Conservation (phyloP, 2,329 filamentous ascomycete species). For the Mariannaea sp. region DNA sequence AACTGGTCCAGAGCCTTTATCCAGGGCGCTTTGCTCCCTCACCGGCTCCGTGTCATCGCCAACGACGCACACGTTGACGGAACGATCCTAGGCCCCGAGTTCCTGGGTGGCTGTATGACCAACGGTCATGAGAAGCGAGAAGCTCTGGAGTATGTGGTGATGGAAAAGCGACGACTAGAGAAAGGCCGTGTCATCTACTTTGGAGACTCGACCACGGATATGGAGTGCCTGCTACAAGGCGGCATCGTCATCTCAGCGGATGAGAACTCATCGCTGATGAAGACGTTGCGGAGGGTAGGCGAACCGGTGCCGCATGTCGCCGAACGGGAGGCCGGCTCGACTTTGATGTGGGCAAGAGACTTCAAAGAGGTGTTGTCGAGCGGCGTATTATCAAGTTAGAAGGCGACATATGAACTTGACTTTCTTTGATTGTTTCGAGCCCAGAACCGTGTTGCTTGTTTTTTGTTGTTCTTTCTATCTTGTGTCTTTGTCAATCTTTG, state of each 20-base stretch:
- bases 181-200: slow-evolving; percentile 53
- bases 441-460: background rate
- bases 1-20: slow-evolving; percentile 58
- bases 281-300: slow-evolving; percentile 46
- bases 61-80: slow-evolving; percentile 50
- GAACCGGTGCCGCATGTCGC: slow-evolving; percentile 46
- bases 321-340: slow-evolving; percentile 15
- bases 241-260: slow-evolving; percentile 54
- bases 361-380: slow-evolving; percentile 49
- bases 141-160: slow-evolving; percentile 43
- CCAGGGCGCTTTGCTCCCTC: slow-evolving; percentile 47
- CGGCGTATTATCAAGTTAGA: slow-evolving; percentile 29
- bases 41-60: slow-evolving; percentile 46
- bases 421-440: background rate
- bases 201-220: slow-evolving; percentile 62
- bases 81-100: slow-evolving; percentile 47
- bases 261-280: slow-evolving; percentile 43
- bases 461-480: no score
- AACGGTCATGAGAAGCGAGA: slow-evolving; percentile 54
- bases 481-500: no score
- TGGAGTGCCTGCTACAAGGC: slow-evolving; percentile 55
- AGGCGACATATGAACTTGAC: background rate
- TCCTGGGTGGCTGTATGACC: slow-evolving; percentile 35
- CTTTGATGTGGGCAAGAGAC: slow-evolving; percentile 50
- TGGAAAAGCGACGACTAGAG: slow-evolving; percentile 17